A percentile compares a stretch with the other conserved stretches of the same genome.
phyloP scores from a whole-genome alignment of 805 yeast genomes.

The Pichia exigua region DNA sequence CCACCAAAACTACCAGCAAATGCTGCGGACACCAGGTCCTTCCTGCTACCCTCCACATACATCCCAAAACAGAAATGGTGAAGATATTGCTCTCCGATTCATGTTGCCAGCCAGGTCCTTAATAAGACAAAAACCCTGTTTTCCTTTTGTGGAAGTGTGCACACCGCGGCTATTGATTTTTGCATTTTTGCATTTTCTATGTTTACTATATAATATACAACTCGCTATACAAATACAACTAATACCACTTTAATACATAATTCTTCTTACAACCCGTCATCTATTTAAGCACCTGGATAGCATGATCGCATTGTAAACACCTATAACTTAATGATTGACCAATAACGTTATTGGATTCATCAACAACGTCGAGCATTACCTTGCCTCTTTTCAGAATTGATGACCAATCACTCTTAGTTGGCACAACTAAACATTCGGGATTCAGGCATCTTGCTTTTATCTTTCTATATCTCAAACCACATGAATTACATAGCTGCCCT shows the following conservation, averaged over 20 bases:
- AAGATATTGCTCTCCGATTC: background rate
- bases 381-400: slow-evolving; percentile 71
- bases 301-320: slow-evolving; percentile 55
- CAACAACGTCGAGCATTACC: slow-evolving; percentile 18
- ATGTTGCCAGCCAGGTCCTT: background rate
- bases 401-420: slow-evolving; percentile 94
- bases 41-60: background rate
- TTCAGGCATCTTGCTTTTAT: slow-evolving; percentile 87
- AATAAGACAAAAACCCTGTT: background rate
- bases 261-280: background rate
- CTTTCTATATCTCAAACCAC: slow-evolving; percentile 91
- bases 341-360: slow-evolving; percentile 4
- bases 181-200: background rate
- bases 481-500: slow-evolving; percentile 95
- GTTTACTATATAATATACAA: background rate
- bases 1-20: background rate
- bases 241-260: background rate
- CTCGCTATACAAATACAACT: background rate
- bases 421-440: slow-evolving; percentile 70
- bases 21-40: background rate
- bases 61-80: background rate
- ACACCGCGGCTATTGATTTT: background rate
- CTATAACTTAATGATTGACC: slow-evolving; percentile 29
- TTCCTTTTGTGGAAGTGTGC: background rate
- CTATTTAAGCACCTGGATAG: slow-evolving; percentile 35